Conservation (phyloP, 2,329 filamentous ascomycete genomes). For the Talaromyces piceae region DNA sequence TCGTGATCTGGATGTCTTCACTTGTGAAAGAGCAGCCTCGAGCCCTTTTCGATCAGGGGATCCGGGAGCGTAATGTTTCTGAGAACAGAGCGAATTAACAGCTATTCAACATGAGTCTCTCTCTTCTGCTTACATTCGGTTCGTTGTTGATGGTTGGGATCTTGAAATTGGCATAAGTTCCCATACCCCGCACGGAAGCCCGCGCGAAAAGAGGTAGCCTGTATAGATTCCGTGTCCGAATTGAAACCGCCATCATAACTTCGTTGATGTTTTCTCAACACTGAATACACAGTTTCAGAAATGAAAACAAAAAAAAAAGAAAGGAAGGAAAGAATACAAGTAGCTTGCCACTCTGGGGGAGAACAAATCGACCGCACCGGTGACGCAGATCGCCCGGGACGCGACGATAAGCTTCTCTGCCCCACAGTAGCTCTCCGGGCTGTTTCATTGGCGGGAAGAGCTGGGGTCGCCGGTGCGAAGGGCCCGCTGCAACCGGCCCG, state of each 20-base stretch:
- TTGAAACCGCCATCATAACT: conserved; percentile 1
- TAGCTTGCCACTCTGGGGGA: not conserved
- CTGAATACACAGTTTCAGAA: conserved; percentile 14
- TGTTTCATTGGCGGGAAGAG: not conserved
- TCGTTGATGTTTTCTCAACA: not conserved
- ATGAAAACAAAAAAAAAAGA: not conserved
- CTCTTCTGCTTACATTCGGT: conserved; percentile 66
- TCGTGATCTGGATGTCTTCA: conserved; percentile 62
- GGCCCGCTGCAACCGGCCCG: not conserved
- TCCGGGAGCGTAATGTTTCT: conserved; percentile 86
- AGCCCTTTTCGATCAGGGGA: conserved; percentile 72
- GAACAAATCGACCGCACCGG: not conserved
- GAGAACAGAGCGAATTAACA: conserved; percentile 8
- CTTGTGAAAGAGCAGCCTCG: conserved; percentile 61
- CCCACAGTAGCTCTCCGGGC: not conserved
- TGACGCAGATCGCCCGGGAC: not conserved
- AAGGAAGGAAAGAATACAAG: not conserved
- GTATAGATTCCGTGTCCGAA: not conserved
- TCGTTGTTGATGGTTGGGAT: conserved; percentile 83
- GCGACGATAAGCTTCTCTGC: not conserved
- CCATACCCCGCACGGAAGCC: conserved; percentile 18
- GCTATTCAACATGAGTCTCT: not conserved
- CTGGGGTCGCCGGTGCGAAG: no score
- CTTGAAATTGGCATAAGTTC: conserved; percentile 76
- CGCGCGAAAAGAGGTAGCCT: conserved; percentile 1